Percentiles rank a stretch among this genome's conserved stretches.
Evolutionary conservation across 2,329 filamentous ascomycete genomes (phyloP).

Genomic region (Aspergillus pseudoterreus): DNA sequence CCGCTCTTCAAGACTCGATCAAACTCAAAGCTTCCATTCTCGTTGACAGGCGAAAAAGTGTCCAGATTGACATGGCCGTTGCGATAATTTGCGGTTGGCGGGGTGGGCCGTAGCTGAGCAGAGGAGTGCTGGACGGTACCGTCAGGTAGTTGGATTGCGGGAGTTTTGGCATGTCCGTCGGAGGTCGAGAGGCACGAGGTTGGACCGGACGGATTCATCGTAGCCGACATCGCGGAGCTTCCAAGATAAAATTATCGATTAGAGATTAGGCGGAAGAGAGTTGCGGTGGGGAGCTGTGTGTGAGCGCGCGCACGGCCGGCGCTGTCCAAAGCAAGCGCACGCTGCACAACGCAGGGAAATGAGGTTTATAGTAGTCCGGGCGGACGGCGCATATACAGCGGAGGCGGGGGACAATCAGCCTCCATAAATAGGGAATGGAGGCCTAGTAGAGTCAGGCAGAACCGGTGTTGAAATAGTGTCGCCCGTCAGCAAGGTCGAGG

Average conservation of each 20-base stretch:
- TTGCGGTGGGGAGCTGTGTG: background rate
- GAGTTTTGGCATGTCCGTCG: constrained; percentile 22
- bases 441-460: constrained; percentile 13
- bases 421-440: constrained; percentile 14
- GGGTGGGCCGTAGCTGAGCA: constrained; percentile 19
- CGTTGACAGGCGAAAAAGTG: constrained; percentile 79
- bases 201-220: constrained; percentile 22
- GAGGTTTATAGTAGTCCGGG: background rate
- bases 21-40: constrained; percentile 94
- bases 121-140: constrained; percentile 17
- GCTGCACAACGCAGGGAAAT: background rate
- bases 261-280: background rate
- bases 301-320: background rate
- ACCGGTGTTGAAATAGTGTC: background rate
- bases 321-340: background rate
- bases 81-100: constrained; percentile 23
- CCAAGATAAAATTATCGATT: background rate
- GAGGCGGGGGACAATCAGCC: constrained; percentile 4
- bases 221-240: constrained; percentile 1
- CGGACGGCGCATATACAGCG: constrained; percentile 2
- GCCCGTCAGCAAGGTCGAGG: background rate
- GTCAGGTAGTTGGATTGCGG: constrained; percentile 26
- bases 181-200: constrained; percentile 17
- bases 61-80: constrained; percentile 55
- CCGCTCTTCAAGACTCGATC: constrained; percentile 90